These are phyloP conservation scores for Nakazawaea wyomingensis DNA, from an alignment of 805 yeast species.

Conservation along the genomic window DNA sequence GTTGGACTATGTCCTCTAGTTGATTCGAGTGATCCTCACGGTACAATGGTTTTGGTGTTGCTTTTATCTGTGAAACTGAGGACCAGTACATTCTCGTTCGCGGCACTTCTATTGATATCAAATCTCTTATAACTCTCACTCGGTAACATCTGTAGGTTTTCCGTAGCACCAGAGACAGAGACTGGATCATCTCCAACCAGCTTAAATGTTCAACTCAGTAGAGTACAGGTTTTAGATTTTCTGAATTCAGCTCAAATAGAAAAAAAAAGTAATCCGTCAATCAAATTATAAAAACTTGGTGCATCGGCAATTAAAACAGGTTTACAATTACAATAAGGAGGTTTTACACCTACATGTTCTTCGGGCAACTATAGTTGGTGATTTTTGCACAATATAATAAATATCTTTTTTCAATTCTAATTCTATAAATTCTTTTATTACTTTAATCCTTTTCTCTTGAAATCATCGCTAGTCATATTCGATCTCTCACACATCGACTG, in stretches of 20 bases:
- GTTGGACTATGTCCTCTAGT: background rate
- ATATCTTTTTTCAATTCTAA: background rate
- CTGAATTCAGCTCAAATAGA: background rate
- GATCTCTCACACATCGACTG: conserved; percentile 45
- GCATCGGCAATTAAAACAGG: no score
- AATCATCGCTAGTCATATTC: conserved; percentile 35
- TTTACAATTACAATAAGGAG: no score
- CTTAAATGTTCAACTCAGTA: background rate
- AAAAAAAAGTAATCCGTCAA: background rate
- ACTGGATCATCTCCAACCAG: background rate
- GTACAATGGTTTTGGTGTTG: background rate
- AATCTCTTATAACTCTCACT: background rate
- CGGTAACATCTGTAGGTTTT: background rate
- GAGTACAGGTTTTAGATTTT: background rate
- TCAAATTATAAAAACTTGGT: no score
- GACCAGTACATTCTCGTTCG: background rate
- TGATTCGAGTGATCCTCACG: background rate
- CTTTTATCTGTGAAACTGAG: background rate
- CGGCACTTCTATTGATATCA: background rate
- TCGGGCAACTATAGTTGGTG: no score
- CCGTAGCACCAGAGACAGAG: background rate
- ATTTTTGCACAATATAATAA: no score
- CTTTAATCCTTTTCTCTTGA: conserved; percentile 14
- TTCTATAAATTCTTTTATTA: background rate
- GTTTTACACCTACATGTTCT: no score